phyloP scores from a whole-genome alignment of 352 stramenopile species.

The Phytopythium helicoides region DNA sequence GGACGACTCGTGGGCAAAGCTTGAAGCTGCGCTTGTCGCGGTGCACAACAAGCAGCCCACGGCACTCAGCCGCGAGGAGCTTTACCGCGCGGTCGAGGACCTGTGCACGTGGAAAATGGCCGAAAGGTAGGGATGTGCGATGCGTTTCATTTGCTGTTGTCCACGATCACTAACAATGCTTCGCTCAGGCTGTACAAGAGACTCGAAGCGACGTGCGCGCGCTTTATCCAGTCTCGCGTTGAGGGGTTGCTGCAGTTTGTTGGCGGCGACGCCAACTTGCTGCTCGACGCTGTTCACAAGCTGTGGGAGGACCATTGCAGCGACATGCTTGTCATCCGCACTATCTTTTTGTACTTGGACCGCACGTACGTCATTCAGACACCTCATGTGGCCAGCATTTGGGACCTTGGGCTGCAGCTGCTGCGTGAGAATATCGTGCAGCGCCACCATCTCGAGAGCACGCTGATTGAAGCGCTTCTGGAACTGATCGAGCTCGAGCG shows the following conservation, averaged over 20 bases:
- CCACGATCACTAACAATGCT: background rate
- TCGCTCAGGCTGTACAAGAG: constrained; percentile 51
- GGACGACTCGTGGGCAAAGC: constrained; percentile 69
- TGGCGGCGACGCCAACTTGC: constrained; percentile 59
- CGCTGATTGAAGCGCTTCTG: constrained; percentile 73
- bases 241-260: constrained; percentile 57
- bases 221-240: constrained; percentile 59
- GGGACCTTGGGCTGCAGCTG: constrained; percentile 87
- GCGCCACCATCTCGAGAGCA: constrained; percentile 52
- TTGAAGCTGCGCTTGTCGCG: constrained; percentile 58
- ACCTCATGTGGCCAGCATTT: constrained; percentile 84
- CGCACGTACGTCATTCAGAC: constrained; percentile 89
- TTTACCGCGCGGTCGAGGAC: constrained; percentile 86
- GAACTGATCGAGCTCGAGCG: constrained; percentile 88
- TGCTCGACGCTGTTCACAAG: constrained; percentile 72
- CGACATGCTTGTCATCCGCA: constrained; percentile 91
- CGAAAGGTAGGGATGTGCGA: constrained; percentile 23
- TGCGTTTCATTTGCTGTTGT: background rate
- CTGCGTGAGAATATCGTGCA: constrained; percentile 60
- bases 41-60: constrained; percentile 73
- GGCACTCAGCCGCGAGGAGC: constrained; percentile 69
- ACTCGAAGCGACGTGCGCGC: constrained; percentile 66
- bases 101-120: constrained; percentile 94
- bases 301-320: constrained; percentile 91
- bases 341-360: constrained; percentile 93